Conservation (phyloP, 371 early-diverging fungal genomes). For the Chytridiales sp. region DNA sequence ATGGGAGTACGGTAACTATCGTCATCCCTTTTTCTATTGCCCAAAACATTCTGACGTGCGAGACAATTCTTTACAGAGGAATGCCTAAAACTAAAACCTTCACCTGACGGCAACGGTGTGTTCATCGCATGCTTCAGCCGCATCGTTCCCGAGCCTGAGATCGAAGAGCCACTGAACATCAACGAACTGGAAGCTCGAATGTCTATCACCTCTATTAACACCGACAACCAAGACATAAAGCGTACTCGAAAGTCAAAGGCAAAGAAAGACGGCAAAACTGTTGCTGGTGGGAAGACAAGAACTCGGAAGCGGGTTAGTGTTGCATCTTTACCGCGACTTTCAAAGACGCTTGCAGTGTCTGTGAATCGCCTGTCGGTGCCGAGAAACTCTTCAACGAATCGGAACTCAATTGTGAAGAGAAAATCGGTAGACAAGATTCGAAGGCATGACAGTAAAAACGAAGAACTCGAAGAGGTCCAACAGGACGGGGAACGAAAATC, state of each 20-base stretch:
- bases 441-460: not conserved
- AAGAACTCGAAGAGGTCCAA: constrained; percentile 18
- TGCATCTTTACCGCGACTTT: constrained; percentile 19
- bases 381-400: constrained; percentile 2
- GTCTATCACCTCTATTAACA: not conserved
- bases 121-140: constrained; percentile 41
- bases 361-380: constrained; percentile 38
- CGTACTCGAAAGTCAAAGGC: constrained; percentile 8
- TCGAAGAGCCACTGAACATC: not conserved
- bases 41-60: not conserved
- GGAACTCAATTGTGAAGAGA: not conserved
- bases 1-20: constrained; percentile 37
- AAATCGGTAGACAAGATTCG: not conserved
- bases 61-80: constrained; percentile 25
- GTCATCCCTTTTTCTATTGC: no score
- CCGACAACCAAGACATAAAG: not conserved
- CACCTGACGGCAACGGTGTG: constrained; percentile 46
- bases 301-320: no score
- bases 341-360: constrained; percentile 32
- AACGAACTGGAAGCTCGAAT: not conserved
- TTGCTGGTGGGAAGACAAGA: constrained; percentile 4
- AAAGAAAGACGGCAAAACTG: constrained; percentile 3
- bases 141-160: constrained; percentile 4
- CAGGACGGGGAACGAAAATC: not conserved
- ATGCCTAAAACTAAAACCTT: constrained; percentile 43